Evolutionary conservation across 306 rosid species (phyloP).

Genomic region (Vigna trinervia): DNA sequence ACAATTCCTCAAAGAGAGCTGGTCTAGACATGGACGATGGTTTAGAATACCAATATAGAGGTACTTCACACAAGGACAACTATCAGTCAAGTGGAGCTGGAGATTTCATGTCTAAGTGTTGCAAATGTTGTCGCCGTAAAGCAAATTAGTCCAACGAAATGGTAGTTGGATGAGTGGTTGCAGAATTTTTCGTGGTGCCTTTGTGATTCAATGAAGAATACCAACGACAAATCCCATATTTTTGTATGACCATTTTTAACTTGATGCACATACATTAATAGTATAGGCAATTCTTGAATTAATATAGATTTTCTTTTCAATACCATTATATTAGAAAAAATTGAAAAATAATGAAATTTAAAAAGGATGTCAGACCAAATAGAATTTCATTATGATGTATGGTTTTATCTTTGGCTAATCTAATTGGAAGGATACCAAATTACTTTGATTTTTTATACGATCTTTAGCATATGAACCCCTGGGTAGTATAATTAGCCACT

Average conservation of each 20-base stretch:
- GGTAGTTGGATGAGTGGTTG: conserved; percentile 37
- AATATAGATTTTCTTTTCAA: conserved; percentile 46
- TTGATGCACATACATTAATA: conserved; percentile 36
- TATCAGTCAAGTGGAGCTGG: conserved; percentile 86
- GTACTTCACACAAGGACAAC: conserved; percentile 58
- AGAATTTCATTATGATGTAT: background rate
- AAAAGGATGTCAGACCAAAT: too few species aligned
- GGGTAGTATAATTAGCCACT: conserved; percentile 1
- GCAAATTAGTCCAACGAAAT: conserved; percentile 34
- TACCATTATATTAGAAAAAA: conserved; percentile 36
- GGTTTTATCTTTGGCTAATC: conserved; percentile 1
- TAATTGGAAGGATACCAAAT: conserved; percentile 23
- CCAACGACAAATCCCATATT: conserved; percentile 26
- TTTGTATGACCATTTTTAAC: conserved; percentile 44
- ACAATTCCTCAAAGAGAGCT: conserved; percentile 56
- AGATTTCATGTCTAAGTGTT: conserved; percentile 85
- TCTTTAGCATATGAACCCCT: background rate
- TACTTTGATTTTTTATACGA: background rate
- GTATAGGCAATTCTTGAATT: conserved; percentile 46
- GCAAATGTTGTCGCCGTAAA: conserved; percentile 42
- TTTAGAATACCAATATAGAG: conserved; percentile 66
- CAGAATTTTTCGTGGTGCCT: conserved; percentile 12
- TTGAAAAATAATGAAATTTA: conserved; percentile 25
- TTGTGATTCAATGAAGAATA: conserved; percentile 41
- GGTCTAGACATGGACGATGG: conserved; percentile 71